Percentiles rank a stretch among this genome's conserved stretches.
Conservation (phyloP, 2,329 filamentous ascomycete genomes). For the Alternaria ethzedia region DNA sequence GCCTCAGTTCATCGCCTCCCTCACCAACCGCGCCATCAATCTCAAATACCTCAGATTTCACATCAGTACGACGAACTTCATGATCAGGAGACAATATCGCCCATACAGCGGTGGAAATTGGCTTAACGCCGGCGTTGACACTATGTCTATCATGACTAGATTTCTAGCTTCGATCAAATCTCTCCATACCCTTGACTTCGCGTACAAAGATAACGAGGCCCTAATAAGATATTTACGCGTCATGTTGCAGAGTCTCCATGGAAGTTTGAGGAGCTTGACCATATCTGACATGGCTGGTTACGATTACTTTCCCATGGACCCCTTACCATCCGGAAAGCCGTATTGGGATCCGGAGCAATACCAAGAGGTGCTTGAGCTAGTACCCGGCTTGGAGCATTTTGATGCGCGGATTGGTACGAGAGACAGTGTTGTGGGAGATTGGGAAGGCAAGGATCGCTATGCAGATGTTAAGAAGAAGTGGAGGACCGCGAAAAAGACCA, state of each 20-base stretch:
- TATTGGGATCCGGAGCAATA: neutral
- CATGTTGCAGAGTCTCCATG: neutral
- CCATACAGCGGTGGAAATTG: neutral
- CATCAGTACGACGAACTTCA: neutral
- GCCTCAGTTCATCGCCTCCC: neutral
- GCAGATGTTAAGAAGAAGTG: neutral
- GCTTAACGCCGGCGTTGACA: neutral
- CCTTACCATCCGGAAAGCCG: neutral
- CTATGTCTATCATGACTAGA: neutral
- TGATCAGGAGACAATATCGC: neutral
- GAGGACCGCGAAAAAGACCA: neutral
- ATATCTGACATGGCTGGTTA: neutral
- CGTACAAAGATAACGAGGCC: neutral
- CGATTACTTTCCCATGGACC: neutral
- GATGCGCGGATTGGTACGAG: neutral
- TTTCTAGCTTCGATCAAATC: neutral
- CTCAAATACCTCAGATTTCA: neutral
- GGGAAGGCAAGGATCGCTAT: neutral
- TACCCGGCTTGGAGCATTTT: neutral
- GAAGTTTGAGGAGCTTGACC: neutral
- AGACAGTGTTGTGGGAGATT: neutral
- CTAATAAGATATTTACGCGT: neutral
- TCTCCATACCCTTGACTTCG: neutral
- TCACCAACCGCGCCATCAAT: neutral
- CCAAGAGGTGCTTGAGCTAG: neutral